Base-by-base conservation (phyloP, 176 grass and related monocot species). In the Phyllostachys edulis region DNA sequence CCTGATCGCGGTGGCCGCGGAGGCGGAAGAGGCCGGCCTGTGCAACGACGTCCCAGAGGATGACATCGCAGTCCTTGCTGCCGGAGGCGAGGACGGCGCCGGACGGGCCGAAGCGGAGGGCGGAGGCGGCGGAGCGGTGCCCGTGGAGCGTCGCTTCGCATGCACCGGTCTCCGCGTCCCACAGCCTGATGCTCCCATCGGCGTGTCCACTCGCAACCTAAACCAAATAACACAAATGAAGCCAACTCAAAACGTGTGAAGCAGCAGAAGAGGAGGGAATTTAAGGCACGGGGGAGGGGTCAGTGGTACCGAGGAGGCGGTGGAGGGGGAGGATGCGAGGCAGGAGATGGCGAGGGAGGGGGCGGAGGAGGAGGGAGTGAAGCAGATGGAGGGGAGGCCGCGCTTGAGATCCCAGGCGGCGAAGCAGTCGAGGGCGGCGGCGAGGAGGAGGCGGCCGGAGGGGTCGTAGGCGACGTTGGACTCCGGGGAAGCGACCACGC, bases 171-270 rank as follows among this genome's bases (percentile, higher is more conserved):
- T 98, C 92, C 4, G 79, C 84, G 36, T 98, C 95, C 92, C 95
- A 98, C 54, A 98, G 80, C 70, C 92, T 77, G 50, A 98, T 91
- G 79, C 95, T 98, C 54, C 95, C 95, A 83, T 98, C 92, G 0
- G 90, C 87, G 76, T 98, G 95, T 17, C 95, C 95, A 63, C 95
- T 94, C 29, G 95, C 95, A 82, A 98, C 85, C 95, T 98, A 59
- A 23, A 75, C 44, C 17, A 85, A 77, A 80, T 17, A 82, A 71
- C 45, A 83, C 9, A 59, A 54, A 62, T 26, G 23, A 45, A 71
- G 65, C 23, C 40, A 61, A n/a, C 27, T 73, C 62, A 77, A 73
- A 39, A 88, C 0, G 39, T 74, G 20, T 46, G 24, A 46, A 49
- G 34, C 40, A 66, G 82, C 5, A n/a, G 34, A 77, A 36, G 70